A percentile compares a stretch with the other conserved stretches of the same genome.
Evolutionary conservation across 179 eudicot species (phyloP).

Genomic region (Patellifolia procumbens): DNA sequence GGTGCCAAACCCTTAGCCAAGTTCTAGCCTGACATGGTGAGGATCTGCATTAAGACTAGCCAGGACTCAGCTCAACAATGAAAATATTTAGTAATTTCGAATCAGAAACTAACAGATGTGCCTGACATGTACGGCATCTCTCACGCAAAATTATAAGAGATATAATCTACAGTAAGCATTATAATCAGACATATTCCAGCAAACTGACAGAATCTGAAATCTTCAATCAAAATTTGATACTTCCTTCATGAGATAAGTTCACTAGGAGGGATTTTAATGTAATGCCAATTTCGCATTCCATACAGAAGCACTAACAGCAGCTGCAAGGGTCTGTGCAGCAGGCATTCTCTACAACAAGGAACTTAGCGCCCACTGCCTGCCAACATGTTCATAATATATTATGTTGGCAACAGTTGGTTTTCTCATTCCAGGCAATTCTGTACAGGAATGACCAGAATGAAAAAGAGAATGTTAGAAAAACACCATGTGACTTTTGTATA

Average conservation of each 20-base stretch:
- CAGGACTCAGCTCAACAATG: slow-evolving; percentile 18
- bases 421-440: too few relatives aligned
- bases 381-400: too few relatives aligned
- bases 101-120: background rate
- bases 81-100: background rate
- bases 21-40: slow-evolving; percentile 30
- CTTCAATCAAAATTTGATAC: background rate
- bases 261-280: background rate
- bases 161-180: background rate
- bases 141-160: background rate
- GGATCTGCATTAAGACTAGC: slow-evolving; percentile 30
- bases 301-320: too few relatives aligned
- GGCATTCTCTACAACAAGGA: too few relatives aligned
- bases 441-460: too few relatives aligned
- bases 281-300: too few relatives aligned
- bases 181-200: background rate
- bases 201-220: background rate
- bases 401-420: too few relatives aligned
- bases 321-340: too few relatives aligned
- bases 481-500: too few relatives aligned
- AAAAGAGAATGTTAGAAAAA: too few relatives aligned
- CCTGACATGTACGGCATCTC: background rate
- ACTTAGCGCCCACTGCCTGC: too few relatives aligned
- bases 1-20: slow-evolving; percentile 20
- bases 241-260: background rate